Evolutionary conservation across 2,329 filamentous ascomycete species (phyloP), one percentile per base, ranked within the genome.

Genomic region (Aspergillus costaricaensis): DNA sequence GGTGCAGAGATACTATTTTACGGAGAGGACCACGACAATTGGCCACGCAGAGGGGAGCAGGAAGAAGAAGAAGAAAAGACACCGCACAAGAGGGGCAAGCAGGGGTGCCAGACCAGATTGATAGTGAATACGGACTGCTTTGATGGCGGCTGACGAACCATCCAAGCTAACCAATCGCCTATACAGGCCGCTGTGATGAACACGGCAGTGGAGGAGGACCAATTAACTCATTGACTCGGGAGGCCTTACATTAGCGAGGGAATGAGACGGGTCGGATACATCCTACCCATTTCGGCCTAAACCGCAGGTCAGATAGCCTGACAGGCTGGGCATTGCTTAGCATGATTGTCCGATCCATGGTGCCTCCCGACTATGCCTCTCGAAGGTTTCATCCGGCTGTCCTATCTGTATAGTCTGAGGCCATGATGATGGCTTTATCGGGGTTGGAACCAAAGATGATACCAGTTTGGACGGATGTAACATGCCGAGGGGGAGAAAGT

Each of bases 271-370:
- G 41, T 12, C 41, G 10, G 41, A 21, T 14, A 21, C 4, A 44
- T n/a, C n/a, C 80, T 57, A 21, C 41, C 47, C 47, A 50, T 50
- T 30, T 17, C 47, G 47, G 47, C 47, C 47, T 50, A 27, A 50
- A 21, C 78, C 83, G 47, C 78, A 76, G 65, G 81, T 82, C 59
- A 77, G 69, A 57, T 74, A 76, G 65, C 74, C 74, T 49, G 74
- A 79, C 65, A 82, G 81, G 23, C 77, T 79, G 30, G 75, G 74
- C 17, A 80, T 80, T 32, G 41, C 41, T 44, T 44, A 44, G 41
- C 41, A 23, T 44, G 41, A 5, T 23, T 19, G 41, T 43, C 41
- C 41, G 41, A 44, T 44, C 41, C 41, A 44, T 44, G 10, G 41
- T 19, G 41, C 10, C 21, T 44, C 41, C 21, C 41, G 19, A 44